These are phyloP conservation scores for Thermochaetoides dissita DNA, from an alignment of 2,329 filamentous ascomycete genomes.

Conservation along the genomic window DNA sequence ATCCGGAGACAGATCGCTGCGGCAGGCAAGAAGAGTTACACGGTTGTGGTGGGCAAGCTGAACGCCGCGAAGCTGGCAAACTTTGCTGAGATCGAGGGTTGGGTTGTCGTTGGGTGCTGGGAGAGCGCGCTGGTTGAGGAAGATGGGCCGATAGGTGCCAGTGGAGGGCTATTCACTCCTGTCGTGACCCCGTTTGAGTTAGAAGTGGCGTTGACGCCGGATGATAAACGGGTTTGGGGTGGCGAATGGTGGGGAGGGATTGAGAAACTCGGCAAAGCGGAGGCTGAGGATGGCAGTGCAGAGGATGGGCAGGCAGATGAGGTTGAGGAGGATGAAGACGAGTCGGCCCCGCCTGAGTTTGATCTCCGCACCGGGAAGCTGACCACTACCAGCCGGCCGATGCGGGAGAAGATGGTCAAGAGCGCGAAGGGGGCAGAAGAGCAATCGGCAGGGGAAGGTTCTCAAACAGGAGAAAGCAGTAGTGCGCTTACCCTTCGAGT, in stretches of 20 bases:
- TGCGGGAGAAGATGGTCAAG: constrained; percentile 35
- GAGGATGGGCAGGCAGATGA: constrained; percentile 5
- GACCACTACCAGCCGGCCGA: constrained; percentile 63
- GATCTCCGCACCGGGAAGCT: constrained; percentile 81
- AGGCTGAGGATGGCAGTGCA: constrained; percentile 12
- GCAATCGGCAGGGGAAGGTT: too few species aligned
- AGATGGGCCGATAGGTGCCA: constrained; percentile 25
- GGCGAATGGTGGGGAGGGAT: constrained; percentile 84
- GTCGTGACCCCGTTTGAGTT: constrained; percentile 94
- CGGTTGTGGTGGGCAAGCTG: constrained; percentile 90
- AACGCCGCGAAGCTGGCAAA: constrained; percentile 95
- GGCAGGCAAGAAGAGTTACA: constrained; percentile 88
- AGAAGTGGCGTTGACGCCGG: constrained; percentile 58
- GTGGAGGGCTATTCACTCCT: constrained; percentile 62
- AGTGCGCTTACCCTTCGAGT: constrained; percentile 38
- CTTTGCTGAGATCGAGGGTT: constrained; percentile 87
- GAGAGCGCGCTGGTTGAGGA: constrained; percentile 87
- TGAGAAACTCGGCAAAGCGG: constrained; percentile 28
- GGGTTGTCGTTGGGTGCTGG: constrained; percentile 97
- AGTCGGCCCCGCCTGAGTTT: constrained; percentile 76
- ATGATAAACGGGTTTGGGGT: constrained; percentile 69
- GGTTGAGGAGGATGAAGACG: constrained; percentile 34
- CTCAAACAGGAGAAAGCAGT: background rate
- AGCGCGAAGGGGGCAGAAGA: background rate
- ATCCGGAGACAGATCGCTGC: constrained; percentile 58